Base-by-base conservation (phyloP, 169 alveolate species). In the Ichthyophthirius multifiliis region DNA sequence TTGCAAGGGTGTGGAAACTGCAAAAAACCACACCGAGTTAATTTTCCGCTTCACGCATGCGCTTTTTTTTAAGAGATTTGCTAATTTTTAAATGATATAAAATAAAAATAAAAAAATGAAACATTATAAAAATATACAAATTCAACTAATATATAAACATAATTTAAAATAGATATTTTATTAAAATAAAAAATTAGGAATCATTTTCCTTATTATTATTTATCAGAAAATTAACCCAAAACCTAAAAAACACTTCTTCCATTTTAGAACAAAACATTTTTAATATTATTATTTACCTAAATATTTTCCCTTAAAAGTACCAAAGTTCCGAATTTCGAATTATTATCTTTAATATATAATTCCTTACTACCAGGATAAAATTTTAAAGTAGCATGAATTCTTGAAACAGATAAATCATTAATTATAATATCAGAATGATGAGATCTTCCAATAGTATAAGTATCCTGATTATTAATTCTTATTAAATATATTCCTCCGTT, bases 361-460 rank as follows among this genome's bases (percentile, higher is more conserved):
- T 83, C 30, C 6, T 74, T 35, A 31, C 76, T 84, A 15, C 90
- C 85, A 41, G 85, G 64, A 20, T 34, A 12, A 34, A 45, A 77
- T 39, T 73, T 75, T 6, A 65, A 35, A 35, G 79, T 65, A 9
- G 83, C 78, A 77, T 77, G 74, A 13, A n/a, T 34, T 45, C 97
- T 76, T 9, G 94, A 85, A 10, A 94, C 95, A 32, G 95, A 88
- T 10, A 94, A 92, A 76, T 94, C 97, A 16, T 93, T 90, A 23
- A 94, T 83, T 39, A 95, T 74, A 16, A 94, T 89, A 41, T 94
- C 95, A 32, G 96, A 87, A 47, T 86, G 93, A 48, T 92, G 94
- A 13, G 95, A 94, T 55, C 97, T 85, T 4, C 97, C 97, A 37
- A 67, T 67, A 12, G 43, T 34, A 39, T 27, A 55, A 27, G 23